A percentile compares a stretch with the other conserved stretches of the same genome.
Conservation (phyloP, 306 rosid genomes). For the Lathyrus aphaca region DNA sequence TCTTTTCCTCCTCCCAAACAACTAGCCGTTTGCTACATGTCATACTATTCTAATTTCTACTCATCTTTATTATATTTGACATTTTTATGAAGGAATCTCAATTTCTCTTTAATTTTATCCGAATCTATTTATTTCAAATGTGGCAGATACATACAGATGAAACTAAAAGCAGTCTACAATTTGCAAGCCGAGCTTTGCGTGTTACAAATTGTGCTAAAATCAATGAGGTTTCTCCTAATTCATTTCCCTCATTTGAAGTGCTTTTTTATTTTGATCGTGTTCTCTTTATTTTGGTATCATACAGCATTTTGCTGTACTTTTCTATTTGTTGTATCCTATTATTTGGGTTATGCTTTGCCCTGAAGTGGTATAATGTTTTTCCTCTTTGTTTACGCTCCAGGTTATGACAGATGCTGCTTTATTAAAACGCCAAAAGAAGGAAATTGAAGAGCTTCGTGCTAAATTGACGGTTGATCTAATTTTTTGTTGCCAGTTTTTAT, state of each 20-base stretch:
- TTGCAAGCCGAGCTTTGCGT: constrained; percentile 95
- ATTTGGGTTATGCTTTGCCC: constrained; percentile 12
- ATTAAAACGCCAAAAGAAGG: constrained; percentile 92
- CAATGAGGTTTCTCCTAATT: constrained; percentile 73
- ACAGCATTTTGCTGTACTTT: constrained; percentile 19
- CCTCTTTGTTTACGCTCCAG: constrained; percentile 48
- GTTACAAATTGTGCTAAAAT: constrained; percentile 94
- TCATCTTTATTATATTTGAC: constrained; percentile 16
- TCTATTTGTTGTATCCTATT: constrained; percentile 18
- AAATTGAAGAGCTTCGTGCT: constrained; percentile 91
- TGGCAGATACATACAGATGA: constrained; percentile 92
- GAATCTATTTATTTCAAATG: constrained; percentile 41
- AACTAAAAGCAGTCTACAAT: constrained; percentile 96
- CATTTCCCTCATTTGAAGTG: constrained; percentile 20
- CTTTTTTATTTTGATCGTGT: constrained; percentile 29
- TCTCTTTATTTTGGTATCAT: constrained; percentile 3
- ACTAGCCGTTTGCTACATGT: background rate
- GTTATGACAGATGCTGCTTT: constrained; percentile 98
- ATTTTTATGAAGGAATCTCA: constrained; percentile 2
- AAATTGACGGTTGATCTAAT: constrained; percentile 73
- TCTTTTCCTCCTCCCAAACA: background rate
- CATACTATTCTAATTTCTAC: constrained; percentile 17
- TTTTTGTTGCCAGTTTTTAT: constrained; percentile 20
- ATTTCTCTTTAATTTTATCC: constrained; percentile 7
- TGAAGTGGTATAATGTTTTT: constrained; percentile 34